Base-by-base conservation (phyloP, 2,329 filamentous ascomycete species). In the Colletotrichum plurivorum region DNA sequence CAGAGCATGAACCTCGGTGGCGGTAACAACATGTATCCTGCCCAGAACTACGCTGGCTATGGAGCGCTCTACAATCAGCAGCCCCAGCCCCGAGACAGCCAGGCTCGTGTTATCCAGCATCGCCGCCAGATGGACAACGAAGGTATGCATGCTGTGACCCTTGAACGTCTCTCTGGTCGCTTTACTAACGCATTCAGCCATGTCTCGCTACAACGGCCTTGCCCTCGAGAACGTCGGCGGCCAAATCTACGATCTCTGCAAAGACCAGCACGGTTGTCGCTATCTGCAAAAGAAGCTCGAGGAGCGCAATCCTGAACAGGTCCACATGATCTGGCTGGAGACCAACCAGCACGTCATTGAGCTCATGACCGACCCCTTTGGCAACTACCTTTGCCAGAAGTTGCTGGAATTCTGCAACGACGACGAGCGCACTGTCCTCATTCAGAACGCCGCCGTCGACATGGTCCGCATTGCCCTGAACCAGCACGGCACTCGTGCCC, bases 351-450 rank as follows among this genome's bases (percentile, higher is more conserved):
- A 98, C 79, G 95, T 99, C 74, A 92, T 97, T 72, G 96, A 99
- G 84, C 87, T 99, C 73, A 99, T 99, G 96, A 98, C 94, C 70
- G 95, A 99, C 82, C 95, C 96, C 10, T 99, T 99, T 80, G 96
- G 96, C 79, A 99, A 99, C 85, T 99, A 99, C 82, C 90, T 99
- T 73, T 98, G 95, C 86, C 96, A 99, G 86, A 99, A 98, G 88
- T 86, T 99, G 71, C 89, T 99, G 39, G 96, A 99, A 83, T 97
- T 92, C 80, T 95, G 94, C 83, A 97, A 94, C 78, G 93, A 98
- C 77, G 94, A 97, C 60, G 95, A 99, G 84, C 94, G 96, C 73
- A 98, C 95, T 62, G 90, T 91, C 51, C 89, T 99, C 71, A 97
- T 99, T 75, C 91, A 95, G 80, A 97, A 97, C 75, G 94, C 96